Conservation (phyloP, 495 filamentous ascomycete species). For the Aspergillus mulundensis region DNA sequence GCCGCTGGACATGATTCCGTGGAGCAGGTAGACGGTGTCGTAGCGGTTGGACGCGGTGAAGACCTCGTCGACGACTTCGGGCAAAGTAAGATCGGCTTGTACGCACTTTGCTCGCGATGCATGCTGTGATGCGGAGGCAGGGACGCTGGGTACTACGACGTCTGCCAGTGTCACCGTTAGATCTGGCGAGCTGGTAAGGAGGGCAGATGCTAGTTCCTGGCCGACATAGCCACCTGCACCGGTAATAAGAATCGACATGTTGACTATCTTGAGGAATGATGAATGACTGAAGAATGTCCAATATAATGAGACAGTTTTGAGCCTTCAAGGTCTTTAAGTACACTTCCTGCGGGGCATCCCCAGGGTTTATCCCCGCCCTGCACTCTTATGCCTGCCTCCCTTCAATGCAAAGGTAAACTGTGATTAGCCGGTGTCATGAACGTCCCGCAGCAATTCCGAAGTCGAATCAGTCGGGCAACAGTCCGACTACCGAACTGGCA, state of each 20-base stretch:
- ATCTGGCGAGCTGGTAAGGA: slow-evolving; percentile 51
- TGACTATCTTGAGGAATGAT: slow-evolving; percentile 1
- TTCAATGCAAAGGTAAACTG: neutral
- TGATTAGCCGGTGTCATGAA: neutral
- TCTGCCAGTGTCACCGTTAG: slow-evolving; percentile 63
- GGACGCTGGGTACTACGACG: slow-evolving; percentile 52
- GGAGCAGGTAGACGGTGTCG: slow-evolving; percentile 69
- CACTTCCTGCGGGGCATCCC: neutral
- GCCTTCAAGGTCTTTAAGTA: neutral
- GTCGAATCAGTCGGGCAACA: slow-evolving; percentile 24
- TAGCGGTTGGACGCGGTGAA: slow-evolving; percentile 40
- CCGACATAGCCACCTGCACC: slow-evolving; percentile 70
- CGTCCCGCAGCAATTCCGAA: slow-evolving; percentile 31
- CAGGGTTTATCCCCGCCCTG: slow-evolving; percentile 2
- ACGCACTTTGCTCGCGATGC: slow-evolving; percentile 44
- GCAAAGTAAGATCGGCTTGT: slow-evolving; percentile 59
- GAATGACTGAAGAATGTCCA: neutral
- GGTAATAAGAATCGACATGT: slow-evolving; percentile 66
- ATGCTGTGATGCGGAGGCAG: slow-evolving; percentile 43
- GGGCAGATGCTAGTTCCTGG: slow-evolving; percentile 58
- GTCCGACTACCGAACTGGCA: slow-evolving; percentile 28
- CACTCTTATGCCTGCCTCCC: neutral
- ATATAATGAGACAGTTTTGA: too few species aligned
- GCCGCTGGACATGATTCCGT: slow-evolving; percentile 82
- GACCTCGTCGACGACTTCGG: slow-evolving; percentile 54